A percentile compares a stretch with the other conserved stretches of the same genome.
Conservation (phyloP, 1,284 basidiomycete species). For the Leucoagaricus sp. region DNA sequence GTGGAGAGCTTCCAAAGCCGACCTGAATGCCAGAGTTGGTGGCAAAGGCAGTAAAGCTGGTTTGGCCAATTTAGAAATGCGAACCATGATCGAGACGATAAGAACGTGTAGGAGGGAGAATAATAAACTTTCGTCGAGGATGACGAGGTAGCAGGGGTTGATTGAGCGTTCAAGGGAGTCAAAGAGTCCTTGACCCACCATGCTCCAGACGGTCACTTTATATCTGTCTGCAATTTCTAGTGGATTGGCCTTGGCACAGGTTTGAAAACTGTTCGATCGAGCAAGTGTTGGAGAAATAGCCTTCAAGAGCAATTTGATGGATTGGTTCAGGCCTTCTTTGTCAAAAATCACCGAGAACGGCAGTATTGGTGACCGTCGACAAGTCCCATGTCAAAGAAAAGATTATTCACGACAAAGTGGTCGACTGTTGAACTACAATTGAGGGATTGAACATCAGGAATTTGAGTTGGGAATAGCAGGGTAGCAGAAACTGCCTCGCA, state of each 20-base stretch:
- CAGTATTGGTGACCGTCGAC: not conserved
- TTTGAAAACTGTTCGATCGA: conserved; percentile 6
- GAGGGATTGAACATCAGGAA: not conserved
- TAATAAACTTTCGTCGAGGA: not conserved
- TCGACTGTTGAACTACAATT: not conserved
- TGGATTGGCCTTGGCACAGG: conserved; percentile 11
- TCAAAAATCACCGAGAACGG: conserved; percentile 7
- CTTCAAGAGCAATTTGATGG: conserved; percentile 7
- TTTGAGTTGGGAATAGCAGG: not conserved
- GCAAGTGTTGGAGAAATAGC: conserved; percentile 3
- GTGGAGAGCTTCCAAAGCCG: not conserved
- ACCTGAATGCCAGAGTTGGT: not conserved
- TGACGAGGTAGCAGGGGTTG: too few relatives aligned
- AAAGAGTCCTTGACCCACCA: conserved; percentile 6
- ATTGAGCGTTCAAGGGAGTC: not conserved
- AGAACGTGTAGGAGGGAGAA: too few relatives aligned
- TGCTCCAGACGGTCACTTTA: conserved; percentile 1
- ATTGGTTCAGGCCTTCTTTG: conserved; percentile 10
- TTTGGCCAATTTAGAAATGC: not conserved
- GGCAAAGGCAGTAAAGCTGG: not conserved
- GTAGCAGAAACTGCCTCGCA: not conserved
- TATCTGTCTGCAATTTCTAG: not conserved
- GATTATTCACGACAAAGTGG: not conserved
- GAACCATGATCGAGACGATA: not conserved
- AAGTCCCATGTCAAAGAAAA: not conserved